Evolutionary conservation across 371 early-diverging fungal genomes (phyloP).

Genomic region (Apophysomyces ossiformis): DNA sequence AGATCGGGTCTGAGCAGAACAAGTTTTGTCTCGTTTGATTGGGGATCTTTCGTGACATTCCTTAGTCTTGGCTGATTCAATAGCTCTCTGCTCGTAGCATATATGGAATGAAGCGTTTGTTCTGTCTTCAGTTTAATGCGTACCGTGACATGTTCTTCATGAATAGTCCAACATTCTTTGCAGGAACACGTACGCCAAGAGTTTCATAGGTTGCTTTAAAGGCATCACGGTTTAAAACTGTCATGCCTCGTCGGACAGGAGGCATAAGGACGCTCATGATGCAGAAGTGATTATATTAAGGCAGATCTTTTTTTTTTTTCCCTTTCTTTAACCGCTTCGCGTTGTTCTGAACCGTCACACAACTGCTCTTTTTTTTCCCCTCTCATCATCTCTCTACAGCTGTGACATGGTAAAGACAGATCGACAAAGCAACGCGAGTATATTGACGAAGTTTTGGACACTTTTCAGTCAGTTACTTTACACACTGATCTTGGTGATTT

Average conservation of each 20-base stretch:
- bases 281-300: neutral
- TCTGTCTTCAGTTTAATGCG: neutral
- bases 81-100: conserved; percentile 51
- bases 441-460: neutral
- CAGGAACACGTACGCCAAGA: conserved; percentile 70
- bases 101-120: neutral
- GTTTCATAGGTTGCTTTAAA: conserved; percentile 61
- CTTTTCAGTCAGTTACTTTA: conserved; percentile 73
- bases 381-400: neutral
- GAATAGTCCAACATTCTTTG: conserved; percentile 57
- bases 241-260: conserved; percentile 59
- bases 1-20: conserved; percentile 63
- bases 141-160: conserved; percentile 59
- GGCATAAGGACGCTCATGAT: conserved; percentile 27
- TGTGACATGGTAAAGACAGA: conserved; percentile 5
- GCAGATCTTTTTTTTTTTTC: conserved; percentile 4
- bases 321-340: neutral
- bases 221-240: conserved; percentile 61
- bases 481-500: conserved; percentile 94
- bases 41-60: conserved; percentile 68
- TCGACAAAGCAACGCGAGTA: conserved; percentile 8
- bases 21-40: conserved; percentile 60
- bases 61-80: conserved; percentile 73
- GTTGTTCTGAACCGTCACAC: too few species aligned
- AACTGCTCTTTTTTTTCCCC: neutral